phyloP scores from a whole-genome alignment of 2,329 filamentous ascomycete genomes.

The Aspergillus sp. region DNA sequence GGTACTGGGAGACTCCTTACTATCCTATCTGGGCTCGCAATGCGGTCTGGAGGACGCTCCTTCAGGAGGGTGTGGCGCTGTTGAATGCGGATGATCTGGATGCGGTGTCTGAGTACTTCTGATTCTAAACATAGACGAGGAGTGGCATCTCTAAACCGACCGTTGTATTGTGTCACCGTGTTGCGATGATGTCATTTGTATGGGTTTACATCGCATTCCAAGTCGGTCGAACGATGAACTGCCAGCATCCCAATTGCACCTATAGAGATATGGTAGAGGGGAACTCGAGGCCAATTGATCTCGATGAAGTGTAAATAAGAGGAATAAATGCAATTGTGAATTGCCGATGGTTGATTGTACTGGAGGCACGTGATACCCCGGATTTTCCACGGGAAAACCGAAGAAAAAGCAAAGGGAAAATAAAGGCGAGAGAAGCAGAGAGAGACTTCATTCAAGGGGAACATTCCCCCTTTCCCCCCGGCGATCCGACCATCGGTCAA shows the following conservation, averaged over 20 bases:
- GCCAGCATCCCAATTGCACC: not conserved
- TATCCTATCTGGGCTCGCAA: constrained; percentile 62
- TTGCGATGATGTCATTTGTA: not conserved
- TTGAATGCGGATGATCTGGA: constrained; percentile 65
- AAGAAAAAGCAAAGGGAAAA: not conserved
- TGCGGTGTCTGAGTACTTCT: constrained; percentile 45
- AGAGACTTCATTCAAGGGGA: constrained; percentile 3
- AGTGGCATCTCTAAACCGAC: not conserved
- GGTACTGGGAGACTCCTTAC: constrained; percentile 64
- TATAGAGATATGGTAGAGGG: not conserved
- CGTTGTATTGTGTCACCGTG: not conserved
- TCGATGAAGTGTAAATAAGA: not conserved
- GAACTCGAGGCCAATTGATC: not conserved
- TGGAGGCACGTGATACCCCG: constrained; percentile 15
- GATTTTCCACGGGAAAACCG: not conserved
- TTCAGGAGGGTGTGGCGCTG: constrained; percentile 59
- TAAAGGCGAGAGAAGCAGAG: not conserved
- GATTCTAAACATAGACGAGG: not conserved
- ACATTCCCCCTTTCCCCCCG: not conserved
- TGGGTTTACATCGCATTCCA: not conserved
- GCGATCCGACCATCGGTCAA: not conserved
- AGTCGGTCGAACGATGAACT: not conserved
- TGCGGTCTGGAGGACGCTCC: constrained; percentile 57
- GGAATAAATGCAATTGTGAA: not conserved
- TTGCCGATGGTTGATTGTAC: not conserved